Evolutionary conservation across 2,329 filamentous ascomycete species (phyloP).

Genomic region (Aureobasidium melanogenum): DNA sequence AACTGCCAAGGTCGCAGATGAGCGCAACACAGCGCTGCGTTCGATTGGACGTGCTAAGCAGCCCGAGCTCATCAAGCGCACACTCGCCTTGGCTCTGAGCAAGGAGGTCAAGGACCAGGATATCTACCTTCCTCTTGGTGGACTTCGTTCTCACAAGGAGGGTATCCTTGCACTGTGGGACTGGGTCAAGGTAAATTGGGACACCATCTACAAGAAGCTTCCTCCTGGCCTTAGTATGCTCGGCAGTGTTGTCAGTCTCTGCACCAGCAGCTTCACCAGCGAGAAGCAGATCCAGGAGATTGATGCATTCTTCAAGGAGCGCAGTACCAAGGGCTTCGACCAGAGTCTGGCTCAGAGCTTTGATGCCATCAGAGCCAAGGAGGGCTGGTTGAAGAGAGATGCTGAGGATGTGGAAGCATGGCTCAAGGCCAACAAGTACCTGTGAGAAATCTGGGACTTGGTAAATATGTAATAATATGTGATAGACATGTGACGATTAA

Average conservation of each 20-base stretch:
- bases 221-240: conserved; percentile 84
- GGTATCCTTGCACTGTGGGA: conserved; percentile 73
- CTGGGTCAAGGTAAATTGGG: conserved; percentile 86
- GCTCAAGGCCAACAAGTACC: conserved; percentile 58
- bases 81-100: conserved; percentile 64
- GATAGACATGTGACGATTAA: background rate
- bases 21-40: conserved; percentile 85
- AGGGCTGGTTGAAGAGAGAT: conserved; percentile 71
- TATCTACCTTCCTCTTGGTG: conserved; percentile 78
- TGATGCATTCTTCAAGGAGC: conserved; percentile 69
- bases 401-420: conserved; percentile 64
- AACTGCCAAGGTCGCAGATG: conserved; percentile 67
- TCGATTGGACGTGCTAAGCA: conserved; percentile 70
- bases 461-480: background rate
- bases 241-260: conserved; percentile 72
- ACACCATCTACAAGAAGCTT: conserved; percentile 67
- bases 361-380: conserved; percentile 77
- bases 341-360: conserved; percentile 82
- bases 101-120: conserved; percentile 89
- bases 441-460: conserved; percentile 22
- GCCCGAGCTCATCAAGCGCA: conserved; percentile 71
- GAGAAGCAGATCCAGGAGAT: conserved; percentile 67
- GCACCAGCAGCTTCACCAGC: conserved; percentile 71
- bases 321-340: conserved; percentile 82
- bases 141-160: conserved; percentile 65